Conservation (phyloP, 495 filamentous ascomycete genomes). For the Penicillium ucsense region DNA sequence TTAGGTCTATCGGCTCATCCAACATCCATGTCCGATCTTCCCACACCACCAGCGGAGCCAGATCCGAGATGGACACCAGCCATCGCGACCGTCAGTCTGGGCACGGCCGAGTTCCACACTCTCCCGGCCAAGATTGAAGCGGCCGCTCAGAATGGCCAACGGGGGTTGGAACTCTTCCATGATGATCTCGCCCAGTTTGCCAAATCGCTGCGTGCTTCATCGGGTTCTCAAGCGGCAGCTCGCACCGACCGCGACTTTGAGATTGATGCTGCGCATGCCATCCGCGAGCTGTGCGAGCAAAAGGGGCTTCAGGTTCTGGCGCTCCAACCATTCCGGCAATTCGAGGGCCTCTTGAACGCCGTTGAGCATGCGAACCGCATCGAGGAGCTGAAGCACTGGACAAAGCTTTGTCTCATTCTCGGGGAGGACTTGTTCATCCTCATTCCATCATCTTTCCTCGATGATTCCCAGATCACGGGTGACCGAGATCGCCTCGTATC, state of each 20-base stretch:
- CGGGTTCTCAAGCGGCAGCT: not conserved
- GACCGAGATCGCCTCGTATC: constrained; percentile 45
- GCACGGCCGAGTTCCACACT: constrained; percentile 11
- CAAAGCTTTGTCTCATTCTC: constrained; percentile 48
- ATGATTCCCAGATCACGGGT: constrained; percentile 37
- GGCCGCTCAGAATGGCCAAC: constrained; percentile 11
- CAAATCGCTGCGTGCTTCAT: constrained; percentile 7
- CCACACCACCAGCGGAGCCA: constrained; percentile 6
- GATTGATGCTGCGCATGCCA: constrained; percentile 43
- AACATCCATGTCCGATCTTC: constrained; percentile 7
- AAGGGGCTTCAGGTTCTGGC: constrained; percentile 47
- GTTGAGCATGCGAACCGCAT: constrained; percentile 42
- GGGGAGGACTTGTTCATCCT: constrained; percentile 51
- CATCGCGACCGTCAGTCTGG: constrained; percentile 19
- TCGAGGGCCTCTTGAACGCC: constrained; percentile 57
- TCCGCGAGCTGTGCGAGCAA: constrained; percentile 44
- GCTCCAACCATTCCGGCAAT: constrained; percentile 66
- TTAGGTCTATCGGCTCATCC: not conserved
- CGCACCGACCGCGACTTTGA: constrained; percentile 15
- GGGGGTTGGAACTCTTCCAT: constrained; percentile 19
- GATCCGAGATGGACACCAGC: constrained; percentile 15
- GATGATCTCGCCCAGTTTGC: constrained; percentile 19
- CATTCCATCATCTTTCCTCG: constrained; percentile 59
- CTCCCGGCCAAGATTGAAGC: constrained; percentile 15
- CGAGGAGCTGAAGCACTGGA: constrained; percentile 52